A percentile compares a stretch with the other conserved stretches of the same genome.
phyloP scores from a whole-genome alignment of 768 basidiomycete species.

The Rhodotorula graminis region DNA sequence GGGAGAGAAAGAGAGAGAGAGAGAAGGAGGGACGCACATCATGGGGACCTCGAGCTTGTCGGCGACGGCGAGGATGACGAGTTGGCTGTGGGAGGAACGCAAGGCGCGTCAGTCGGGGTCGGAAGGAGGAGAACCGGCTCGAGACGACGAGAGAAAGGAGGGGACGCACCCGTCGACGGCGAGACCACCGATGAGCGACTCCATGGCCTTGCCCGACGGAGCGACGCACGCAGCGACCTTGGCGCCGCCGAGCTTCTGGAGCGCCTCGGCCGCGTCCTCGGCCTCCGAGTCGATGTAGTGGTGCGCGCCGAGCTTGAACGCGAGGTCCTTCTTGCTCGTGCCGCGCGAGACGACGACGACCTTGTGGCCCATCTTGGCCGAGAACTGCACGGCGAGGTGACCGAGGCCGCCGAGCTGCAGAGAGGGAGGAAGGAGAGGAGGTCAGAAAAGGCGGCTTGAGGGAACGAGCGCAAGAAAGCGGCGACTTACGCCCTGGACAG shows the following conservation, averaged over 20 bases:
- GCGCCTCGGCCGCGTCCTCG: constrained; percentile 44
- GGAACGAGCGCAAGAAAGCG: constrained; percentile 11
- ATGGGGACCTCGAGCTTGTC: constrained; percentile 25
- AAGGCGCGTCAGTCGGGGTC: too few relatives aligned
- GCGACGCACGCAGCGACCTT: constrained; percentile 45
- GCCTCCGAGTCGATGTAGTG: constrained; percentile 48
- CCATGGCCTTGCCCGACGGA: constrained; percentile 26
- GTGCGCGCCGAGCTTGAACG: constrained; percentile 49
- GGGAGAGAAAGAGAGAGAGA: not conserved
- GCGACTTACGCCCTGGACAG: constrained; percentile 47
- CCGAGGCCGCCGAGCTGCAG: constrained; percentile 42
- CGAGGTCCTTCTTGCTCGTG: constrained; percentile 46
- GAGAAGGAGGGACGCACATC: not conserved
- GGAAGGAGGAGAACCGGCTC: too few relatives aligned
- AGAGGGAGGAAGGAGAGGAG: not conserved
- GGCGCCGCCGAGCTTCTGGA: constrained; percentile 50
- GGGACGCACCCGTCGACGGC: constrained; percentile 17
- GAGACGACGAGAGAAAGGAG: too few relatives aligned
- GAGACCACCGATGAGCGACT: constrained; percentile 32
- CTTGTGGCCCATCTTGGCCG: constrained; percentile 48
- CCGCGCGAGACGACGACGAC: constrained; percentile 48
- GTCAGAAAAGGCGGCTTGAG: not conserved
- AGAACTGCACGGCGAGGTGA: constrained; percentile 48
- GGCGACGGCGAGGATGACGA: constrained; percentile 32
- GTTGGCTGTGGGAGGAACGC: not conserved